A percentile compares a stretch with the other conserved stretches of the same genome.
Evolutionary conservation across 192 early-diverging fungal species (phyloP).

Genomic region (Coemansia interrupta): DNA sequence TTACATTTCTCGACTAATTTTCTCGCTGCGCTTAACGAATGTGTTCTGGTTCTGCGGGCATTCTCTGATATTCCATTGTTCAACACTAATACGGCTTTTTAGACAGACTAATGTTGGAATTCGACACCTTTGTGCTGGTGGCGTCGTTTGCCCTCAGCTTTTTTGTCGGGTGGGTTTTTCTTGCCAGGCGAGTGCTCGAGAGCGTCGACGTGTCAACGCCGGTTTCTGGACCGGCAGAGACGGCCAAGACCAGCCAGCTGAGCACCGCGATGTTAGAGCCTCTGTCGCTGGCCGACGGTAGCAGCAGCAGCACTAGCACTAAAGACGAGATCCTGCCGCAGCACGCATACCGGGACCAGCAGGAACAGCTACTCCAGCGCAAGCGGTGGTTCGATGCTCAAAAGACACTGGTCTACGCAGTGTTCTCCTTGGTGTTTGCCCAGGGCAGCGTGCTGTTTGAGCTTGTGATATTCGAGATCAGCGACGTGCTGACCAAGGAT

Average conservation of each 20-base stretch:
- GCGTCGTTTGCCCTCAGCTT: constrained; percentile 67
- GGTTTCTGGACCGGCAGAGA: constrained; percentile 27
- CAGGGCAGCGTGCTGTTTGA: constrained; percentile 74
- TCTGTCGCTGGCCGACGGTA: constrained; percentile 4
- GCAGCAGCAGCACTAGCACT: background rate
- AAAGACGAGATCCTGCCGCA: background rate
- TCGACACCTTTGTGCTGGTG: constrained; percentile 57
- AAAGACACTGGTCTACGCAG: constrained; percentile 61
- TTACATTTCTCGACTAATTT: too few species aligned
- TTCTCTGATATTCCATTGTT: too few species aligned
- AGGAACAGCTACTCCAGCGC: constrained; percentile 32
- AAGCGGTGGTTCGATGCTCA: constrained; percentile 47
- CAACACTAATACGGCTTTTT: too few species aligned
- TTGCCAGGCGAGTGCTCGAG: constrained; percentile 64
- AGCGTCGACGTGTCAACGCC: constrained; percentile 61
- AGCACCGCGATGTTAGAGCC: constrained; percentile 31
- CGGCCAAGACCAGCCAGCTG: constrained; percentile 29
- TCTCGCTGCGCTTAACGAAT: too few species aligned
- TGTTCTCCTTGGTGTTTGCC: constrained; percentile 78
- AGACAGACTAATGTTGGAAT: constrained; percentile 12
- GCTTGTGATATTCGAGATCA: constrained; percentile 80
- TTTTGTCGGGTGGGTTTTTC: constrained; percentile 66
- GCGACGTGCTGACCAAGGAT: constrained; percentile 62
- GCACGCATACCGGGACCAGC: constrained; percentile 16
- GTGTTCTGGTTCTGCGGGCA: too few species aligned